phyloP scores from a whole-genome alignment of 2,329 filamentous ascomycete species.

The Aspergillus sclerotialis region DNA sequence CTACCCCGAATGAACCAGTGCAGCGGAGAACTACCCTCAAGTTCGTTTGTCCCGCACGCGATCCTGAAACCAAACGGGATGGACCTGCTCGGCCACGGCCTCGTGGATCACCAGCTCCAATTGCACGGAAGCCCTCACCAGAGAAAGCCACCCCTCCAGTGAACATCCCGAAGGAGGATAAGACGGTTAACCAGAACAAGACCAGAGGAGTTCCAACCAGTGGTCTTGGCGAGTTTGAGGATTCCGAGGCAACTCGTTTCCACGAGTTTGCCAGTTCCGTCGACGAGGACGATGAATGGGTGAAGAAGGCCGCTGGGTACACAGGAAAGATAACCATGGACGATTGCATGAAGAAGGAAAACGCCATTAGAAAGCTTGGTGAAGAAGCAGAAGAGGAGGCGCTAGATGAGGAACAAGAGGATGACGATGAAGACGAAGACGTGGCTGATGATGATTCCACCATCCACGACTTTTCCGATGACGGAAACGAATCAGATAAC shows the following conservation, averaged over 20 bases:
- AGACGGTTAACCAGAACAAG: slow-evolving; percentile 8
- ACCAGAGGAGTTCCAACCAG: slow-evolving; percentile 25
- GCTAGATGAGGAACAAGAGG: slow-evolving; percentile 62
- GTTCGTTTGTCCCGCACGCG: slow-evolving; percentile 40
- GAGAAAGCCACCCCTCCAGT: slow-evolving; percentile 6
- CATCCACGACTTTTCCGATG: slow-evolving; percentile 45
- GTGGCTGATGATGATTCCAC: slow-evolving; percentile 61
- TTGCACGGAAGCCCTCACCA: slow-evolving; percentile 21
- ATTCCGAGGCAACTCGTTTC: slow-evolving; percentile 50
- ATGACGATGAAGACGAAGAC: slow-evolving; percentile 51
- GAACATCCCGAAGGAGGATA: slow-evolving; percentile 8
- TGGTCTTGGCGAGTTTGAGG: slow-evolving; percentile 33
- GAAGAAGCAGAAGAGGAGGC: slow-evolving; percentile 90
- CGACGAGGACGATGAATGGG: slow-evolving; percentile 85
- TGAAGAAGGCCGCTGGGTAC: slow-evolving; percentile 60
- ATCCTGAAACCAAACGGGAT: slow-evolving; percentile 20
- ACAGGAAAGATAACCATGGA: slow-evolving; percentile 73
- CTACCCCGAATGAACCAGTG: slow-evolving; percentile 19
- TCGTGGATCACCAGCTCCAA: slow-evolving; percentile 36
- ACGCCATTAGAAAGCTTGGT: slow-evolving; percentile 74
- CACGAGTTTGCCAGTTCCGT: slow-evolving; percentile 87
- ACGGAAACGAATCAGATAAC: slow-evolving; percentile 77
- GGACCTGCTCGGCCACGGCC: slow-evolving; percentile 17
- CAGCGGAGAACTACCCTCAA: slow-evolving; percentile 41
- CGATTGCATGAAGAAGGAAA: slow-evolving; percentile 86